These are phyloP conservation scores for Penicillium malachiteum DNA, from an alignment of 495 filamentous ascomycete genomes.

Conservation along the genomic window DNA sequence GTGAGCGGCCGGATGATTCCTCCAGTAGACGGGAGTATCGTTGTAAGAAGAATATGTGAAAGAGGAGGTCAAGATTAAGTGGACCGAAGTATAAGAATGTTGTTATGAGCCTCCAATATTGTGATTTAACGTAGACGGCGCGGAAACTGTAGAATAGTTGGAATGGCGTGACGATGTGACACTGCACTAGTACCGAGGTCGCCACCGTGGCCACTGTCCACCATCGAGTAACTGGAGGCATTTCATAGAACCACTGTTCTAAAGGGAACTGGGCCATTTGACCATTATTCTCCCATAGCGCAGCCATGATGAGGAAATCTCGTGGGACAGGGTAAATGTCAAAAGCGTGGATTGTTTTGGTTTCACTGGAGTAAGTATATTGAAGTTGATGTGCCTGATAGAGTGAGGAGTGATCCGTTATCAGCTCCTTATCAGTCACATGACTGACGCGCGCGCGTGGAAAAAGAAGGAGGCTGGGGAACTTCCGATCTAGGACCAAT, in stretches of 20 bases:
- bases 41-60: constrained; percentile 98
- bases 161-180: constrained; percentile 83
- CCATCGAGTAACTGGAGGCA: constrained; percentile 91
- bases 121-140: constrained; percentile 83
- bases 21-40: constrained; percentile 95
- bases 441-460: constrained; percentile 7
- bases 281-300: constrained; percentile 47
- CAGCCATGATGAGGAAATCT: constrained; percentile 33
- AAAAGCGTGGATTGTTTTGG: neutral
- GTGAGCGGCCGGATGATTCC: constrained; percentile 83
- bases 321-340: neutral
- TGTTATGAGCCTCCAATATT: constrained; percentile 95
- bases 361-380: too few species aligned
- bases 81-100: constrained; percentile 98
- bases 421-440: constrained; percentile 5
- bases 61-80: constrained; percentile 88
- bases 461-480: constrained; percentile 13
- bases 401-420: neutral
- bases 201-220: constrained; percentile 93
- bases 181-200: constrained; percentile 90
- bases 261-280: constrained; percentile 72
- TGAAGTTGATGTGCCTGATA: neutral
- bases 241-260: constrained; percentile 97
- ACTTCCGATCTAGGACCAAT: constrained; percentile 14
- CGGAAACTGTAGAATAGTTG: constrained; percentile 96